Evolutionary conservation across 2,329 filamentous ascomycete genomes (phyloP).

Genomic region (Trichophyton mentagrophytes): DNA sequence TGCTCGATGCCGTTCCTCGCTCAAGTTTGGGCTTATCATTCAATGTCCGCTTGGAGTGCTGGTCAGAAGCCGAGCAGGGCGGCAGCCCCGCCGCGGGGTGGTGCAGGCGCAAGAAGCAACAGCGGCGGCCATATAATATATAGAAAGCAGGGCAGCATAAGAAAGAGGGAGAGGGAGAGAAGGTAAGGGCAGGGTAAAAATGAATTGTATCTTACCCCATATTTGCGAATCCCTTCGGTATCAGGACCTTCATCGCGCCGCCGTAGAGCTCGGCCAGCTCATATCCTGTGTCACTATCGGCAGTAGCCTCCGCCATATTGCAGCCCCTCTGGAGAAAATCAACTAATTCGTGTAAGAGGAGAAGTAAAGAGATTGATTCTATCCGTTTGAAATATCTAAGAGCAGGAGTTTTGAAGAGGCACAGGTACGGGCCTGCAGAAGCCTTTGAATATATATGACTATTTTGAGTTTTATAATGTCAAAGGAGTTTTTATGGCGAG

Average conservation of each 20-base stretch:
- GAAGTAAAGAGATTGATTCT: not conserved
- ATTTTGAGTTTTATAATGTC: not conserved
- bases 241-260: constrained; percentile 16
- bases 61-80: not conserved
- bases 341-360: not conserved
- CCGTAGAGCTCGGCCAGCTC: constrained; percentile 14
- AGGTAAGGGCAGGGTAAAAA: not conserved
- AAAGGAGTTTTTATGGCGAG: not conserved
- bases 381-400: not conserved
- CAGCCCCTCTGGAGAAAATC: not conserved
- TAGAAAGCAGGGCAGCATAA: not conserved
- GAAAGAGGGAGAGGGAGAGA: not conserved
- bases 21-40: not conserved
- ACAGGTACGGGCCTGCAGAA: not conserved
- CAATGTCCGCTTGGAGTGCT: not conserved
- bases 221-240: constrained; percentile 16
- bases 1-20: not conserved
- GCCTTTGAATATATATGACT: not conserved
- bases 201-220: constrained; percentile 14
- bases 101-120: not conserved
- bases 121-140: not conserved
- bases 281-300: not conserved
- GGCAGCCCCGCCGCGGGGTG: not conserved
- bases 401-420: not conserved
- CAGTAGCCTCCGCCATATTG: constrained; percentile 2